These are phyloP conservation scores for Coleophoma eucalyptorum DNA, from an alignment of 2,329 filamentous ascomycete genomes.

Conservation along the genomic window DNA sequence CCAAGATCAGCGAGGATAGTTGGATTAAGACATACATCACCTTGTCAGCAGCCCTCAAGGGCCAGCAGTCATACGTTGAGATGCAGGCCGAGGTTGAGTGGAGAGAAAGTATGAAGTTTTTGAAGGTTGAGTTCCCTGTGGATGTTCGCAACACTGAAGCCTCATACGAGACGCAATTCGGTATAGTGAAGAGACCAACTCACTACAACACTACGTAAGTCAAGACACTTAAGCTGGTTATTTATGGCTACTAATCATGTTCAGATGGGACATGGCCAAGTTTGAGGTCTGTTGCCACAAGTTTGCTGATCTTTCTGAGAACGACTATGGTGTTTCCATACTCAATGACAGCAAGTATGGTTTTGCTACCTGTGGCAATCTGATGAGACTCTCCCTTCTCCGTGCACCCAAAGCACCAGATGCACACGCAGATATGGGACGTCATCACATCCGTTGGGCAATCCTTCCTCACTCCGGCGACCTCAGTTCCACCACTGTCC, in stretches of 20 bases:
- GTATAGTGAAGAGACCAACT: slow-evolving; percentile 82
- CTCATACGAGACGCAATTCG: slow-evolving; percentile 92
- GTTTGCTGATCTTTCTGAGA: slow-evolving; percentile 86
- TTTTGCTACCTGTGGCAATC: slow-evolving; percentile 82
- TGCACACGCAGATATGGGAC: slow-evolving; percentile 90
- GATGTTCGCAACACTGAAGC: slow-evolving; percentile 88
- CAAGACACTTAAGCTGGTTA: no score
- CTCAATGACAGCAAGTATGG: slow-evolving; percentile 96
- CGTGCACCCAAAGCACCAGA: slow-evolving; percentile 90
- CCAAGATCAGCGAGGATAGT: slow-evolving; percentile 82
- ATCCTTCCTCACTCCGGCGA: slow-evolving; percentile 79
- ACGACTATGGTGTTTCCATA: slow-evolving; percentile 85
- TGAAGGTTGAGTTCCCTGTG: slow-evolving; percentile 98
- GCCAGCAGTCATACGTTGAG: slow-evolving; percentile 68
- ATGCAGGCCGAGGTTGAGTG: slow-evolving; percentile 88
- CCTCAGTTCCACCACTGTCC: slow-evolving; percentile 70
- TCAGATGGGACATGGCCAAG: slow-evolving; percentile 90
- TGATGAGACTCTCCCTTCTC: slow-evolving; percentile 86
- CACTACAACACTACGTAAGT: slow-evolving; percentile 88
- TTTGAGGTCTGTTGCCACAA: slow-evolving; percentile 97
- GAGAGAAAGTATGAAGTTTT: slow-evolving; percentile 95
- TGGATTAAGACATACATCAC: slow-evolving; percentile 84
- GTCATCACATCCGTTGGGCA: slow-evolving; percentile 82
- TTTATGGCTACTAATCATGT: slow-evolving; percentile 18
- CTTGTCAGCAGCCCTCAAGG: slow-evolving; percentile 64